Evolutionary conservation across 1,284 basidiomycete species (phyloP), one percentile per base, ranked within the genome.

Genomic region (Puccinia sorghi): DNA sequence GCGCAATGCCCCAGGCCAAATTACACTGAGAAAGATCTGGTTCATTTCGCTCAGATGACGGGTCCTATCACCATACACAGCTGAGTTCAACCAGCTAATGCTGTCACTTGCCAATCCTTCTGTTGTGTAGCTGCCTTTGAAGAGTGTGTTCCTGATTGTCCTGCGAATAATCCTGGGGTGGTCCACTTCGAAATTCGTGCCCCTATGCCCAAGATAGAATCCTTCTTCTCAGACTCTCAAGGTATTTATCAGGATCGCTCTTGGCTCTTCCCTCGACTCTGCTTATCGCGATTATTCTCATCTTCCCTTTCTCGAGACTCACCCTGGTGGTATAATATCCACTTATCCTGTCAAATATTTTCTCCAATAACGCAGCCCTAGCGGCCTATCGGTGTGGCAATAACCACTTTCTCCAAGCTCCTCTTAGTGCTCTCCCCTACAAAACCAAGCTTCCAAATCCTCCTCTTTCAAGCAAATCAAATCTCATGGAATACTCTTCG

Each of bases 301-400:
- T 52, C 13, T 52, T 52, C 50, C 50, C 50, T n/a, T 20, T 61
- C 20, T 61, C 32, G 59, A 20, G 59, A 48, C 46, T 67, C 43
- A 50, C 64, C 64, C 64, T 50, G 64, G 64, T 6, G 64, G 64
- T 67, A 15, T 46, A 67, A 67, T 48, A 32, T 32, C 41, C 64
- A 48, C 46, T 25, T 67, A 43, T 48, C 41, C 64, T 67, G 22
- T 67, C 39, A 67, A 67, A 46, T 46, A 67, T 48, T 67, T 46
- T 46, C 46, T 48, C 22, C 39, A 46, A 48, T 22, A 41, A 67
- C 7, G 17, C 64, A 67, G 64, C 46, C 64, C 64, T 50, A 67
- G 64, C 39, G 64, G 46, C 64, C 41, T 48, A 67, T 46, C 43
- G 64, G 41, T 48, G 20, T 48, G 64, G 25, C 64, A 17, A 8